Evolutionary conservation across 1,284 basidiomycete species (phyloP).

Genomic region (Paramarasmius palmivorus): DNA sequence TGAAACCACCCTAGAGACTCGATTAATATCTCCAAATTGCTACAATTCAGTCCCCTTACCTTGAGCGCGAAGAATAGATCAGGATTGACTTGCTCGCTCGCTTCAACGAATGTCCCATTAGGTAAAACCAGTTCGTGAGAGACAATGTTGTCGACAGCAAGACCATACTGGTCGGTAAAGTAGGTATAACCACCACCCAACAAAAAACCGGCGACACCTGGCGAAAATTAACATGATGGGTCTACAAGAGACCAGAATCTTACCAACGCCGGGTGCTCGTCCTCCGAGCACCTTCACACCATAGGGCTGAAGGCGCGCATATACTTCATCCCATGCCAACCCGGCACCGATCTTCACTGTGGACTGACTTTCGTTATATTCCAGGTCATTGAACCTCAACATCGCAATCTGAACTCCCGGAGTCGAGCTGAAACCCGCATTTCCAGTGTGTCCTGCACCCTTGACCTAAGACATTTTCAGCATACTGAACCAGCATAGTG

Average conservation of each 20-base stretch:
- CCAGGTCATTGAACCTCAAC: slow-evolving; percentile 31
- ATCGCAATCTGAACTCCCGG: slow-evolving; percentile 40
- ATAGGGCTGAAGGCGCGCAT: slow-evolving; percentile 28
- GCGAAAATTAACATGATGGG: slow-evolving; percentile 18
- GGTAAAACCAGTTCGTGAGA: slow-evolving; percentile 35
- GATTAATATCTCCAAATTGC: no score
- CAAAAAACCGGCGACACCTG: slow-evolving; percentile 31
- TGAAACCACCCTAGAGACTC: not conserved
- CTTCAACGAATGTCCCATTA: slow-evolving; percentile 28
- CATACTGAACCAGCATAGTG: no score
- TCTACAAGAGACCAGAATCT: slow-evolving; percentile 26
- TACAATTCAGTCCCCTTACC: no score
- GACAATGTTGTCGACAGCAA: slow-evolving; percentile 36
- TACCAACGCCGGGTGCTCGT: slow-evolving; percentile 34
- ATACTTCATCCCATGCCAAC: slow-evolving; percentile 42
- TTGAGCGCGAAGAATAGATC: no score
- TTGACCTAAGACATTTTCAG: no score
- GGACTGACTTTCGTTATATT: slow-evolving; percentile 23
- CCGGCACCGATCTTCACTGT: slow-evolving; percentile 37
- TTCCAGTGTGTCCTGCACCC: slow-evolving; percentile 32
- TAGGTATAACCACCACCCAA: slow-evolving; percentile 34
- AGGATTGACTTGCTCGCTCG: slow-evolving; percentile 2
- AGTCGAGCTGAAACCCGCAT: slow-evolving; percentile 35
- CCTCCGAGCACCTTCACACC: slow-evolving; percentile 39
- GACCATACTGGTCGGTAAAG: slow-evolving; percentile 32